Evolutionary conservation across 768 basidiomycete genomes (phyloP).

Genomic region (Bullera alba): DNA sequence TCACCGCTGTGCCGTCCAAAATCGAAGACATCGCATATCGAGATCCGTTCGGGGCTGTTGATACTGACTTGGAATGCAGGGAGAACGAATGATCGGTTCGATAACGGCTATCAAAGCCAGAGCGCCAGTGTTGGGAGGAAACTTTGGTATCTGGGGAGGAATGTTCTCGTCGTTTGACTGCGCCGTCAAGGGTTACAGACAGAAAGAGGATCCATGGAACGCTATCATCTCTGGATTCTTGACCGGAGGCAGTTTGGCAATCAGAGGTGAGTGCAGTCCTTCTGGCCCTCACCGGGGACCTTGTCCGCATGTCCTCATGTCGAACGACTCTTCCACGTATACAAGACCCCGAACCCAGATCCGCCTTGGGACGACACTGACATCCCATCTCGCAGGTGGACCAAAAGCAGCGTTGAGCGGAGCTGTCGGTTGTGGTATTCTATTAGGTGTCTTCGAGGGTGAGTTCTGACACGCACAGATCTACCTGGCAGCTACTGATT

Average conservation of each 20-base stretch:
- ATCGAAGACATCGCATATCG: too few relatives aligned
- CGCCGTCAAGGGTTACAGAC: slow-evolving; percentile 90
- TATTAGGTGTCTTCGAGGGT: slow-evolving; percentile 60
- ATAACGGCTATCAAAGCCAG: slow-evolving; percentile 95
- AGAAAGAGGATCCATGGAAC: slow-evolving; percentile 99
- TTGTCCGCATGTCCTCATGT: too few relatives aligned
- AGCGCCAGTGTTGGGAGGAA: slow-evolving; percentile 95
- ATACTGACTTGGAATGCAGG: slow-evolving; percentile 50
- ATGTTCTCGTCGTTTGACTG: slow-evolving; percentile 99
- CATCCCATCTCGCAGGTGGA: slow-evolving; percentile 72
- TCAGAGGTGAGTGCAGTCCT: slow-evolving; percentile 66
- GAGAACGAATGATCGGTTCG: slow-evolving; percentile 88
- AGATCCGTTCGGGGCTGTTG: too few relatives aligned
- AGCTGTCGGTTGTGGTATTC: slow-evolving; percentile 91
- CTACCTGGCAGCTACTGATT: slow-evolving; percentile 1
- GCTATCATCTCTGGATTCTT: slow-evolving; percentile 96
- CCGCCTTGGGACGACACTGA: too few relatives aligned
- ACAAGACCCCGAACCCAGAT: too few relatives aligned
- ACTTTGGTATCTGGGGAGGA: slow-evolving; percentile 70
- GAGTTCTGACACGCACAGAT: neutral
- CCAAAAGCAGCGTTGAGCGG: slow-evolving; percentile 83
- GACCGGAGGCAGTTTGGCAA: slow-evolving; percentile 92
- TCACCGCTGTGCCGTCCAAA: too few relatives aligned
- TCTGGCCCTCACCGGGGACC: neutral
- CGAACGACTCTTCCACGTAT: too few relatives aligned